A percentile compares a stretch with the other conserved stretches of the same genome.
Evolutionary conservation across 169 alveolate genomes (phyloP).

Genomic region (Sarcocystis neurona): DNA sequence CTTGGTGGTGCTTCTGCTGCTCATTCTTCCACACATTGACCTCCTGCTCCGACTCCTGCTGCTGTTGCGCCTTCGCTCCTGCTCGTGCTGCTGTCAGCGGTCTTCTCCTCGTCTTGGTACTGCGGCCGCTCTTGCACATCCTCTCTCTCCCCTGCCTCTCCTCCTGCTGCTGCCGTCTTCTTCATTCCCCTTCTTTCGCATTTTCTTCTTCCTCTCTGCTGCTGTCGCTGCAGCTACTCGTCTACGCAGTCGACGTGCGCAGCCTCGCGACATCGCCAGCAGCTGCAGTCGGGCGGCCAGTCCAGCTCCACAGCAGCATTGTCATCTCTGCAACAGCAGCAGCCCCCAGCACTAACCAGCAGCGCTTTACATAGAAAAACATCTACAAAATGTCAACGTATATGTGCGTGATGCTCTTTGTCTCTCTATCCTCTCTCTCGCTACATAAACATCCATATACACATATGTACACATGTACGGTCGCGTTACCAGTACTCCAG

Average conservation of each 20-base stretch:
- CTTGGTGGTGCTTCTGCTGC: no score
- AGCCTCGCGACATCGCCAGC: not conserved
- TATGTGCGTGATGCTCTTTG: no score
- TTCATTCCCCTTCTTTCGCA: not conserved
- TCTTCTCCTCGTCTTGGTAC: not conserved
- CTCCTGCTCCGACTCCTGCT: not conserved
- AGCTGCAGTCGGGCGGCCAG: constrained; percentile 2
- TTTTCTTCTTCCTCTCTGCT: not conserved
- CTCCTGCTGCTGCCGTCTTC: not conserved
- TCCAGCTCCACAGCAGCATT: no score
- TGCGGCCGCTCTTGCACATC: not conserved
- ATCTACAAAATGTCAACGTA: no score
- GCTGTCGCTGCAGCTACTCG: not conserved
- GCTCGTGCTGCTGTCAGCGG: not conserved
- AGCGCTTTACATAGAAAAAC: no score
- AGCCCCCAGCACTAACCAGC: no score
- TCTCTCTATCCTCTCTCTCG: no score
- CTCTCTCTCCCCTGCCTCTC: not conserved
- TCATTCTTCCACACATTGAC: no score
- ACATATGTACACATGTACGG: no score
- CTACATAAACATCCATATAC: no score
- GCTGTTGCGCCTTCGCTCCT: not conserved
- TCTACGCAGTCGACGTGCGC: constrained; percentile 1
- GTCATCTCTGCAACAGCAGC: no score
- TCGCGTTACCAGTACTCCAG: no score